Evolutionary conservation across 2,329 filamentous ascomycete species (phyloP), one percentile per base, ranked within the genome.

Genomic region (Atkinsonella texensis): DNA sequence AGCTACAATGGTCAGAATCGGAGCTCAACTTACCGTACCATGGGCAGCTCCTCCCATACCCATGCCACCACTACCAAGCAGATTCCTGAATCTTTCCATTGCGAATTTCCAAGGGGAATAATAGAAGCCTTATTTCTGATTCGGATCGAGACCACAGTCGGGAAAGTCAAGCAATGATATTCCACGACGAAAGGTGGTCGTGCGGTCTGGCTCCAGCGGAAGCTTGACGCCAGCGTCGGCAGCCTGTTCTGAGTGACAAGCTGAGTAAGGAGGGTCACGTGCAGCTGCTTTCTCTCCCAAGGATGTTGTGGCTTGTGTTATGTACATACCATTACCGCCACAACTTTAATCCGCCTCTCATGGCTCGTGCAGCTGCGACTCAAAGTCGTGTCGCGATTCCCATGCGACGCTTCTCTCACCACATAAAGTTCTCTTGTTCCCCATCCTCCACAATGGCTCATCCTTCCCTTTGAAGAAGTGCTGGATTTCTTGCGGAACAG

Each of bases 71-170:
- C 87, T 86, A 58, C 85, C 84, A 61, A 96, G 79, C 82, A 96
- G 85, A 68, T 86, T 83, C 72, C 87, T 89, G 70, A 96, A 83
- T 67, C 91, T 84, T 67, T 97, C 91, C 91, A 96, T 97, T 54
- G 28, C 7, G 28, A 28, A 28, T 28, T 58, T 74, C 60, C 54
- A 46, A 48, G 46, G 33, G 8, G 31, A 23, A 4, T 15, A 38
- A 38, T 31, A 18, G 33, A 20, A 38, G 33, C 6, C 31, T 42
- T 7, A 15, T 15, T 38, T 13, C 15, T 12, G 4, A 15, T 38
- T 15, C 5, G 12, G 33, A 38, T 12, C 11, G 31, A 28, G 20
- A 45, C 48, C 40, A 38, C 45, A 13, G 32, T 55, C 50, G n/a
- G 15, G 12, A 44, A 38, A 33, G 33, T 23, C 18, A 44, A 41